Evolutionary conservation across 345 rosid species (phyloP).

Genomic region (Triadica sebifera): DNA sequence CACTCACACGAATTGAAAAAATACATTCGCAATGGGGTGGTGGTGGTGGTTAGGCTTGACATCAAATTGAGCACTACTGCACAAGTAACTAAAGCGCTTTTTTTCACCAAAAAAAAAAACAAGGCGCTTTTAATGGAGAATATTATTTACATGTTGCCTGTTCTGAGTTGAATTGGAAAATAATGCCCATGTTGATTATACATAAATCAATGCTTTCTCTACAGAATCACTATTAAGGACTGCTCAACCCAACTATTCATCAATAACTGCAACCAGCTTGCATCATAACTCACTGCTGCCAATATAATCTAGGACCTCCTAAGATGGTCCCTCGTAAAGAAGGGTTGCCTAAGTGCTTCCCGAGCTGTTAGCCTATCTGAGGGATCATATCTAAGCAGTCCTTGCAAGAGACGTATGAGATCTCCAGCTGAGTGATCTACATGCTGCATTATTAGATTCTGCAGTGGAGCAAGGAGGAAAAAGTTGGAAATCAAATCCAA

Average conservation of each 20-base stretch:
- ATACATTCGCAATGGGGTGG: too few species aligned
- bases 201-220: too few species aligned
- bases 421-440: slow-evolving; percentile 40
- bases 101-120: too few species aligned
- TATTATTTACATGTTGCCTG: too few species aligned
- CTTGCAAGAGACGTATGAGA: slow-evolving; percentile 30
- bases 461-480: not conserved
- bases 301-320: not conserved
- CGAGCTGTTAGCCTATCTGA: slow-evolving; percentile 30
- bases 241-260: not conserved
- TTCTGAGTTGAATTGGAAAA: too few species aligned
- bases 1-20: too few species aligned
- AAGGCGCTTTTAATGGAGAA: too few species aligned
- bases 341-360: slow-evolving; percentile 30
- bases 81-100: too few species aligned
- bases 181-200: too few species aligned
- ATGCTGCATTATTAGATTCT: slow-evolving; percentile 36
- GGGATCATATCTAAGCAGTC: slow-evolving; percentile 30
- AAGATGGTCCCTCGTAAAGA: slow-evolving; percentile 21
- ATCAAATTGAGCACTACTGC: too few species aligned
- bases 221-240: too few species aligned
- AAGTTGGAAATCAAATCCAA: not conserved
- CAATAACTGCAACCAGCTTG: not conserved
- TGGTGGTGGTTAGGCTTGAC: too few species aligned
- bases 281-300: not conserved